Base-by-base conservation (phyloP, 225 moss, liverwort and hornwort genomes). In the Ulota crispa region DNA sequence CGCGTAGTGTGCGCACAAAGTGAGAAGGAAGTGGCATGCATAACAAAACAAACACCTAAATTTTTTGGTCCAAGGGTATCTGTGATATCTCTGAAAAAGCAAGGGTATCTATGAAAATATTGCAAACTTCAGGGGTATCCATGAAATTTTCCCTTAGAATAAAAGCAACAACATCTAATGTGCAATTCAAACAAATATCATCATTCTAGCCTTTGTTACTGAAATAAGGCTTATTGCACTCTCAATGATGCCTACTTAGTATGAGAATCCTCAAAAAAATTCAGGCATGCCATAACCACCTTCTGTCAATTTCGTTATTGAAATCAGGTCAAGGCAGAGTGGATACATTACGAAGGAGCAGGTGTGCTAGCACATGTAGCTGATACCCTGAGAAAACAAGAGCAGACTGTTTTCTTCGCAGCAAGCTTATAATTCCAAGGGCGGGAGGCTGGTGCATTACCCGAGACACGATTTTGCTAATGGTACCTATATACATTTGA, bases 321-420 rank as follows among this genome's bases (percentile, higher is more conserved):
- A 65, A 32, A n/a, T 68, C 82, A 97, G 96, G 91, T 93, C 0
- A 91, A 92, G 74, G 83, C 86, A 28, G 86, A 89, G 79, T 88
- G 93, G 94, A 70, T 94, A 19, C 87, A 92, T 78, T 85, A 84
- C 16, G 95, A 95, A 64, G 97, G 95, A 16, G 89, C 84, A 14
- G 95, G 93, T 36, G 97, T 97, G 18, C 86, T 97, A 31, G 86
- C 88, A 10, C 97, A 97, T 63, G 89, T 97, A 39, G 90, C 88
- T 30, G 93, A 95, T 83, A 85, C 87, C 4, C 64, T 95, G 27
- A 81, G 84, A 59, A 78, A 91, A 31, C 90, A 87, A 73, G 94
- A 94, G 76, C 81, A 84, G 71, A 42, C 42, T 28, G 68, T 68
- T 20, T 78, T 78, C 34, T 47, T 79, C 24, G 70, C 60, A 61